phyloP scores from a whole-genome alignment of 495 filamentous ascomycete genomes.

The Usnea hakonensis region DNA sequence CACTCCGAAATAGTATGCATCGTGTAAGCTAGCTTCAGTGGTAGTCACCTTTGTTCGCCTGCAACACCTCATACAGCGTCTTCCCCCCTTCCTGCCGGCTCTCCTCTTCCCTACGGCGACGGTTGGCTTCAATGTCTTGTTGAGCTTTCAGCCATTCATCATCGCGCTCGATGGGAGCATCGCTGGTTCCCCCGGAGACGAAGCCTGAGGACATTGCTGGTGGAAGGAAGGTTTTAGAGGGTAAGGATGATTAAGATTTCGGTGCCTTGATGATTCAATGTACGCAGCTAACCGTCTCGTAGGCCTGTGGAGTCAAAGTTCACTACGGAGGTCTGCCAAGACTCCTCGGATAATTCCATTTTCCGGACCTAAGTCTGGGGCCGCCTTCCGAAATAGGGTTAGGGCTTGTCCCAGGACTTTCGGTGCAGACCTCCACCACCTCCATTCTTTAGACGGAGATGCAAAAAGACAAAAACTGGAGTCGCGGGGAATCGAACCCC shows the following conservation, averaged over 20 bases:
- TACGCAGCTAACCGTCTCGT: no score
- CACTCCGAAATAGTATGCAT: conserved; percentile 7
- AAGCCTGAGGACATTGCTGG: conserved; percentile 75
- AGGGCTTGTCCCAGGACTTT: no score
- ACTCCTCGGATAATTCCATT: no score
- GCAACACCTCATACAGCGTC: conserved; percentile 76
- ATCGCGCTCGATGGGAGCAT: conserved; percentile 50
- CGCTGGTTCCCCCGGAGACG: conserved; percentile 74
- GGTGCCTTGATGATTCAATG: conserved; percentile 26
- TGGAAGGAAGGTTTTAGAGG: background rate
- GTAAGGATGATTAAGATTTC: background rate
- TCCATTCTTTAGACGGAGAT: no score
- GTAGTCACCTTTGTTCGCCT: conserved; percentile 87
- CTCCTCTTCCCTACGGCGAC: conserved; percentile 50
- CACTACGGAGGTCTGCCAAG: no score
- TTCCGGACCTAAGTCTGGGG: no score
- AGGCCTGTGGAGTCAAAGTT: no score
- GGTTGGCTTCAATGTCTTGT: conserved; percentile 63
- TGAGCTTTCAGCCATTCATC: conserved; percentile 75
- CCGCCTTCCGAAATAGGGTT: no score
- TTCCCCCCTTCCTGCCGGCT: conserved; percentile 54
- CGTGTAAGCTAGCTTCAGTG: background rate
- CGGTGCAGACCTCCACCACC: no score
- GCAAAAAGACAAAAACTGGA: background rate
- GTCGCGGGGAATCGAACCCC: conserved; percentile 18